These are phyloP conservation scores for Colletotrichum falcatum DNA, from an alignment of 2,329 filamentous ascomycete species.

Conservation along the genomic window DNA sequence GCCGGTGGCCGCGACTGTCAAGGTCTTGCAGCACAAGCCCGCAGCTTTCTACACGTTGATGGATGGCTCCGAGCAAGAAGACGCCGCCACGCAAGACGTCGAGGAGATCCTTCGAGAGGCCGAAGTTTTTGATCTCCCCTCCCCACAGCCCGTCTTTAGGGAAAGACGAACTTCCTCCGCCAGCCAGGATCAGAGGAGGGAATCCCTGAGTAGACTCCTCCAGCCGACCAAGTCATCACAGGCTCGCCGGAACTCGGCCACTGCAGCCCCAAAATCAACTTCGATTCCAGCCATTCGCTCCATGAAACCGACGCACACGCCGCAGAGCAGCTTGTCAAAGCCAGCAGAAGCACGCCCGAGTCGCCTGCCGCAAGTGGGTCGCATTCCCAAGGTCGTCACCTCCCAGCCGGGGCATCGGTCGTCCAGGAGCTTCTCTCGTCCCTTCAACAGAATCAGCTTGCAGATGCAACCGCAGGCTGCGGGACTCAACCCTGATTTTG, in stretches of 20 bases:
- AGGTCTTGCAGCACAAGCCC: conserved; percentile 62
- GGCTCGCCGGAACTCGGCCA: conserved; percentile 32
- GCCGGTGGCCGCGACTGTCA: conserved; percentile 61
- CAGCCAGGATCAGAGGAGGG: conserved; percentile 31
- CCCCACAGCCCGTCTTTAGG: conserved; percentile 29
- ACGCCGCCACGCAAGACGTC: conserved; percentile 55
- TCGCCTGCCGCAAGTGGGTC: conserved; percentile 82
- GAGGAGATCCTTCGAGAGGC: conserved; percentile 64
- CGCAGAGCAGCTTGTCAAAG: conserved; percentile 26
- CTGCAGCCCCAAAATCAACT: conserved; percentile 22
- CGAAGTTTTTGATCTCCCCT: conserved; percentile 49
- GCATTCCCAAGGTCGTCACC: conserved; percentile 86
- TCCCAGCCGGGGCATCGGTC: conserved; percentile 75
- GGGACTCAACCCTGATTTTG: conserved; percentile 47
- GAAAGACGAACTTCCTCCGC: conserved; percentile 34
- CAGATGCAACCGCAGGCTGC: conserved; percentile 51
- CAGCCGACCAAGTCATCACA: conserved; percentile 39
- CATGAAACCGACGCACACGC: conserved; percentile 33
- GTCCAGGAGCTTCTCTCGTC: conserved; percentile 86
- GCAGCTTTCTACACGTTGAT: conserved; percentile 72
- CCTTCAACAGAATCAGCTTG: conserved; percentile 73
- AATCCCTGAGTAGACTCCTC: conserved; percentile 28
- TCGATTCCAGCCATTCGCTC: conserved; percentile 36
- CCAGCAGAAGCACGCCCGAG: conserved; percentile 59
- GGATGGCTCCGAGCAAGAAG: conserved; percentile 68